phyloP scores from a whole-genome alignment of 495 filamentous ascomycete genomes.

The Tuber brumale region DNA sequence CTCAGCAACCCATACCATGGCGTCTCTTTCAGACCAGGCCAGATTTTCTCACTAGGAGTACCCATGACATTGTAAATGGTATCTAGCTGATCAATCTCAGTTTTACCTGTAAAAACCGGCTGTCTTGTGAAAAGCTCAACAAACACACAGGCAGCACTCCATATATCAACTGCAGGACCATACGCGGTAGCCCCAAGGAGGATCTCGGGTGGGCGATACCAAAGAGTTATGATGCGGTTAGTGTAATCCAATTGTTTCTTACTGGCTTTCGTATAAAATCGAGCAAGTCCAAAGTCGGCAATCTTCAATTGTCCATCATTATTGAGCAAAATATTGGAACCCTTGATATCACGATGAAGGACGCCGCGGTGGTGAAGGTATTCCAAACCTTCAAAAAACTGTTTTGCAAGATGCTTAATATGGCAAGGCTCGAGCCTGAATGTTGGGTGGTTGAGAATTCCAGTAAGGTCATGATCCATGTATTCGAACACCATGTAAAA shows the following conservation, averaged over 20 bases:
- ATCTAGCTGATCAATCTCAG: conserved; percentile 90
- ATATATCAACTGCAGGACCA: conserved; percentile 90
- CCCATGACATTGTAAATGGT: conserved; percentile 92
- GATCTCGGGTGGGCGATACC: conserved; percentile 92
- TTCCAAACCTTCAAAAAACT: conserved; percentile 88
- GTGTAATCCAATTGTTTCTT: conserved; percentile 91
- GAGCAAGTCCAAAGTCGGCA: conserved; percentile 94
- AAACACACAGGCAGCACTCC: conserved; percentile 95
- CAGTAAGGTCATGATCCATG: conserved; percentile 84
- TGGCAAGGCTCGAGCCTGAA: conserved; percentile 79
- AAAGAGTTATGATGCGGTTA: conserved; percentile 96
- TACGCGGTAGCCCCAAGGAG: conserved; percentile 92
- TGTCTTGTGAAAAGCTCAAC: conserved; percentile 94
- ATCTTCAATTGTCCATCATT: conserved; percentile 81
- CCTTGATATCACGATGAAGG: conserved; percentile 91
- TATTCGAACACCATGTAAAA: conserved; percentile 99
- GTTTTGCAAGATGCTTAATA: conserved; percentile 88
- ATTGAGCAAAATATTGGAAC: conserved; percentile 89
- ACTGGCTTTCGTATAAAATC: conserved; percentile 76
- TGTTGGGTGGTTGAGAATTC: conserved; percentile 80
- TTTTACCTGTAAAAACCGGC: conserved; percentile 91
- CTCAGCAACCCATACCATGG: conserved; percentile 91
- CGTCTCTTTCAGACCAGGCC: conserved; percentile 84
- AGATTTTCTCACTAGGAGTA: conserved; percentile 74
- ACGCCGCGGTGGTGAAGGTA: conserved; percentile 93